phyloP scores from a whole-genome alignment of 2,329 filamentous ascomycete genomes.

The Diaporthe vexans region DNA sequence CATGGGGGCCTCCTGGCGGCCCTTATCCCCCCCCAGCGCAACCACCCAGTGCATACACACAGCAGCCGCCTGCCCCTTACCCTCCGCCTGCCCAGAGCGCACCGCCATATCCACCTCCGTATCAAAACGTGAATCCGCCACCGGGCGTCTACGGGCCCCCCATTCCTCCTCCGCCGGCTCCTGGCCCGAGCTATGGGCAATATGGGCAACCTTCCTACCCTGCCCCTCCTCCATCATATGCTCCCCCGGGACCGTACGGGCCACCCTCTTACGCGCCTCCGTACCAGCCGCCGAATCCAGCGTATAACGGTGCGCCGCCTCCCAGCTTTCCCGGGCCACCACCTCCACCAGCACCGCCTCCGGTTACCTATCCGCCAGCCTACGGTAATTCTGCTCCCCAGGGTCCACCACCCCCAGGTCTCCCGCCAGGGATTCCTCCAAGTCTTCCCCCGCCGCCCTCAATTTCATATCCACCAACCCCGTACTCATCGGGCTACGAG shows the following conservation, averaged over 20 bases:
- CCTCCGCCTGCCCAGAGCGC: constrained; percentile 40
- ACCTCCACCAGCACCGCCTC: constrained; percentile 34
- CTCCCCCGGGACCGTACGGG: constrained; percentile 32
- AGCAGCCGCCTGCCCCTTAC: constrained; percentile 35
- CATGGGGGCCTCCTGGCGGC: constrained; percentile 43
- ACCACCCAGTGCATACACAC: constrained; percentile 44
- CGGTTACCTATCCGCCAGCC: constrained; percentile 23
- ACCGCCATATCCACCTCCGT: constrained; percentile 43
- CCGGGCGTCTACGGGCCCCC: constrained; percentile 38
- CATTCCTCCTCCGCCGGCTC: constrained; percentile 28
- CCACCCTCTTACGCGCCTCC: constrained; percentile 35
- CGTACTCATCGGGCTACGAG: constrained; percentile 28
- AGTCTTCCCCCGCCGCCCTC: constrained; percentile 36
- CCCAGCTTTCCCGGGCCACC: constrained; percentile 30
- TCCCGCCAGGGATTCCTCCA: constrained; percentile 11
- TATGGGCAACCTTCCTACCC: constrained; percentile 38
- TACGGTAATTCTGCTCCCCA: constrained; percentile 27
- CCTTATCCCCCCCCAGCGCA: constrained; percentile 44
- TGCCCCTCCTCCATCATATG: constrained; percentile 40
- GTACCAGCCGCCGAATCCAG: constrained; percentile 31
- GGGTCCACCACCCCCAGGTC: constrained; percentile 9
- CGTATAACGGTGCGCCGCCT: constrained; percentile 35
- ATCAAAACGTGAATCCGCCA: constrained; percentile 33
- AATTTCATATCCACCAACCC: constrained; percentile 24
- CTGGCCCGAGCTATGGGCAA: constrained; percentile 36